Evolutionary conservation across 1,284 basidiomycete species (phyloP).

Genomic region (Vanrija sp.): DNA sequence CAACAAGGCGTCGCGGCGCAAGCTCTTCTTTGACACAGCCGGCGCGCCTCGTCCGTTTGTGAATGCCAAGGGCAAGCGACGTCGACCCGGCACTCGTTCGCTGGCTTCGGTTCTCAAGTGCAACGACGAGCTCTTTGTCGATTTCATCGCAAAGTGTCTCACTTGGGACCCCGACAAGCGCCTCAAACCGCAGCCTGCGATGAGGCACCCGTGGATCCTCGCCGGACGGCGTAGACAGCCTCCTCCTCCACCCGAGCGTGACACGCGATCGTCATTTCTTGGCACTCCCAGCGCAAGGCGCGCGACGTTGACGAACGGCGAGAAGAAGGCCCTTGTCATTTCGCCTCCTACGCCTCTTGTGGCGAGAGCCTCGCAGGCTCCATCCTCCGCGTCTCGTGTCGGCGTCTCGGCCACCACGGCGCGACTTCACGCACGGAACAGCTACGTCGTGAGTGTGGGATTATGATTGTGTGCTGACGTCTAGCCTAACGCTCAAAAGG

Average conservation of each 20-base stretch:
- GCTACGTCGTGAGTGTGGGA: conserved; percentile 22
- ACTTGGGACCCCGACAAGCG: conserved; percentile 97
- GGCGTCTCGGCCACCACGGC: conserved; percentile 18
- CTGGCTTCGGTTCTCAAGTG: conserved; percentile 81
- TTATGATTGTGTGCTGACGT: too few relatives aligned
- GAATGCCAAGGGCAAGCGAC: conserved; percentile 91
- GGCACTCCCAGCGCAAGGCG: conserved; percentile 7
- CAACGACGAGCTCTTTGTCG: conserved; percentile 61
- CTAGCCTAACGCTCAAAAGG: conserved; percentile 20
- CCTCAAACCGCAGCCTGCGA: conserved; percentile 86
- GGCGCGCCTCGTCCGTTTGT: conserved; percentile 88
- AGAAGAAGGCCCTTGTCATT: conserved; percentile 31
- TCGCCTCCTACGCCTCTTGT: conserved; percentile 45
- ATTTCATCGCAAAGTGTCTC: conserved; percentile 87
- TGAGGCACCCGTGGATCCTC: conserved; percentile 84
- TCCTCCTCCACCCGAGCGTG: conserved; percentile 14
- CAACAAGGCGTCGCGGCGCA: conserved; percentile 87
- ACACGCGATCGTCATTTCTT: conserved; percentile 9
- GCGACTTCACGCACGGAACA: conserved; percentile 19
- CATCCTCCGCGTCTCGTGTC: conserved; percentile 18
- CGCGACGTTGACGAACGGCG: background rate
- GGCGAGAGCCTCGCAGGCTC: conserved; percentile 22
- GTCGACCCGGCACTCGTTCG: conserved; percentile 85
- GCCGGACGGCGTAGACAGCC: conserved; percentile 54
- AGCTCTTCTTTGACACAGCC: conserved; percentile 94